Conservation (phyloP, 257 asterid genomes). For the Ilex aquifolium region DNA sequence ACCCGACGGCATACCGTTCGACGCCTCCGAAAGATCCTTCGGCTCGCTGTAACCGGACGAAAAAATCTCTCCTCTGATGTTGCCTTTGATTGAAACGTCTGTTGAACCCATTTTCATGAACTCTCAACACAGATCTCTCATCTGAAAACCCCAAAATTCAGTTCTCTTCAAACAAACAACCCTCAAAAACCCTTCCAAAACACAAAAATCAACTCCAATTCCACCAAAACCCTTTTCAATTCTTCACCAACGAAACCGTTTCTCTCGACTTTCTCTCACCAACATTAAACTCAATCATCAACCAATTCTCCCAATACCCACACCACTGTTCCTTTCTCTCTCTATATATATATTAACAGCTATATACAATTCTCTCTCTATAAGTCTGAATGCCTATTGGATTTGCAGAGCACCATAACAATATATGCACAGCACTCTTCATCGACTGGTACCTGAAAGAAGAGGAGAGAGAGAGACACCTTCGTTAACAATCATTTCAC, state of each 20-base stretch:
- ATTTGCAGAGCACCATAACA: too few species aligned
- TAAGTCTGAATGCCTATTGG: too few species aligned
- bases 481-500: slow-evolving; percentile 24
- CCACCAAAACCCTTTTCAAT: slow-evolving; percentile 7
- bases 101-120: slow-evolving; percentile 42
- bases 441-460: too few species aligned
- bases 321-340: too few species aligned
- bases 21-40: slow-evolving; percentile 28
- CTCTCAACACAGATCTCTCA: slow-evolving; percentile 59
- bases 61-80: background rate
- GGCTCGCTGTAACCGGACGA: slow-evolving; percentile 26
- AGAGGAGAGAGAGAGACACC: slow-evolving; percentile 18
- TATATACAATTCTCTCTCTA: too few species aligned
- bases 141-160: slow-evolving; percentile 4
- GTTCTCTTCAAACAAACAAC: too few species aligned
- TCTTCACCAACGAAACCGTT: background rate
- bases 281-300: background rate
- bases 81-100: slow-evolving; percentile 51
- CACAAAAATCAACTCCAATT: too few species aligned
- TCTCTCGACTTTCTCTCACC: too few species aligned
- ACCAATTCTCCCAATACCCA: background rate
- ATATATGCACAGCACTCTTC: too few species aligned
- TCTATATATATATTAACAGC: too few species aligned
- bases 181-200: background rate
- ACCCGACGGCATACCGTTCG: slow-evolving; percentile 5